Conservation (phyloP, 2,329 filamentous ascomycete genomes). For the Ophiostoma novo-ulmi region DNA sequence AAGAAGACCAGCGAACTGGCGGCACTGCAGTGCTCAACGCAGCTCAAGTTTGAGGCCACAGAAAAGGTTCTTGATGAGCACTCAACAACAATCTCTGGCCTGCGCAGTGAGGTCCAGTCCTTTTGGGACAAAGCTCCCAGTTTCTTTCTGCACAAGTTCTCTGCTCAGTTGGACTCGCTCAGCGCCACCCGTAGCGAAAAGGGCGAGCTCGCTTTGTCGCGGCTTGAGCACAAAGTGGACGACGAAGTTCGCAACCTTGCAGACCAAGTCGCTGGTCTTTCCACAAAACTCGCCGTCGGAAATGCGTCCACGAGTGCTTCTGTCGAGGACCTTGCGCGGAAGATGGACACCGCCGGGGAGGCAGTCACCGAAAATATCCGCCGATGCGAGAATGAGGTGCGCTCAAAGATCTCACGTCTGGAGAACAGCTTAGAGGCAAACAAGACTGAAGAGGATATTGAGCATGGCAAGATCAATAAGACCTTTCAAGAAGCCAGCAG, state of each 20-base stretch:
- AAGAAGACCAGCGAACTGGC: constrained; percentile 22
- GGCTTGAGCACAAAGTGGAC: constrained; percentile 25
- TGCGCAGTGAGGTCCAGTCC: constrained; percentile 23
- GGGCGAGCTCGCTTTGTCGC: constrained; percentile 20
- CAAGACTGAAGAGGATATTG: constrained; percentile 18
- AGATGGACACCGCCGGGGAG: not conserved
- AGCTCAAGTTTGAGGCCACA: constrained; percentile 25
- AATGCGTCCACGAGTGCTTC: constrained; percentile 15
- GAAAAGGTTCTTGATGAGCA: constrained; percentile 25
- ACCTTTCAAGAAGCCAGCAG: constrained; percentile 17
- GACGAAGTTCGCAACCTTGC: constrained; percentile 24
- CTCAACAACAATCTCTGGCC: not conserved
- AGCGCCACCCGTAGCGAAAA: constrained; percentile 19
- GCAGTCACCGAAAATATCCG: constrained; percentile 8
- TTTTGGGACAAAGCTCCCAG: constrained; percentile 25
- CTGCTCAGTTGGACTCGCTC: constrained; percentile 22
- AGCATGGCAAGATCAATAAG: constrained; percentile 13
- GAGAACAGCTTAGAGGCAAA: constrained; percentile 19
- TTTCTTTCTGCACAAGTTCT: constrained; percentile 25
- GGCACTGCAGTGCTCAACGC: constrained; percentile 19
- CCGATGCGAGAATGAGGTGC: constrained; percentile 20
- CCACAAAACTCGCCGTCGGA: constrained; percentile 23
- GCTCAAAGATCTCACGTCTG: constrained; percentile 18
- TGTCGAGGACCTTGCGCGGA: constrained; percentile 17
- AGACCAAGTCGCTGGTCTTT: constrained; percentile 25